Evolutionary conservation across 2,329 filamentous ascomycete species (phyloP).

Genomic region (Dryadomyces sulphureus): DNA sequence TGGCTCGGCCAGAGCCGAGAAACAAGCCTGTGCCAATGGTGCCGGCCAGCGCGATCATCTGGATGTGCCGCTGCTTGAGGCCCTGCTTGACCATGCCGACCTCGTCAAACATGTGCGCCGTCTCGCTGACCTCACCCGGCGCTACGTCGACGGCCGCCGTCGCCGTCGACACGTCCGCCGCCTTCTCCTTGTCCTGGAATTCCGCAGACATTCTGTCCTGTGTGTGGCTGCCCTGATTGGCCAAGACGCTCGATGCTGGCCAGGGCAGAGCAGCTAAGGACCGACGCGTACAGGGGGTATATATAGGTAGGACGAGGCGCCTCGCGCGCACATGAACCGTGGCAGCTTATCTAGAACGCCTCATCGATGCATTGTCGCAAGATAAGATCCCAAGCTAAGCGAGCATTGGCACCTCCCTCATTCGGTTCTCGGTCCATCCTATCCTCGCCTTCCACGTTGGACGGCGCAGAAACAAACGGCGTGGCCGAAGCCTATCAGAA

Average conservation of each 20-base stretch:
- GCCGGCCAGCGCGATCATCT: constrained; percentile 34
- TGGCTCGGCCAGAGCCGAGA: constrained; percentile 6
- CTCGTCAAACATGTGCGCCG: constrained; percentile 1
- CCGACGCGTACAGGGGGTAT: no score
- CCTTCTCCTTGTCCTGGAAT: not conserved
- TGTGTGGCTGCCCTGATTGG: not conserved
- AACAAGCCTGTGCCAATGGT: constrained; percentile 28
- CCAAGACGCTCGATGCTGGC: not conserved
- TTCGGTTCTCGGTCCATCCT: not conserved
- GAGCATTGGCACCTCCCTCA: not conserved
- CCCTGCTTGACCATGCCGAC: constrained; percentile 6
- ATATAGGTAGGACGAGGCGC: no score
- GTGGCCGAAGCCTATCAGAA: not conserved
- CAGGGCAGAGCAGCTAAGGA: not conserved
- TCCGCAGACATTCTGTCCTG: not conserved
- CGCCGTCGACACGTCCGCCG: not conserved
- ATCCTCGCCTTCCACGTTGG: not conserved
- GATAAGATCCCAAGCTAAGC: not conserved
- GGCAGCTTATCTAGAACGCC: no score
- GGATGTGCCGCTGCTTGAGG: constrained; percentile 30
- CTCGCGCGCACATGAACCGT: no score
- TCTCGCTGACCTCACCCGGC: not conserved
- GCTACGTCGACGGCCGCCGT: not conserved
- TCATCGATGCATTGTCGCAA: not conserved
- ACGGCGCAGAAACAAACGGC: not conserved